Base-by-base conservation (phyloP, 2,329 filamentous ascomycete genomes). In the Neopestalotiopsis sp. region DNA sequence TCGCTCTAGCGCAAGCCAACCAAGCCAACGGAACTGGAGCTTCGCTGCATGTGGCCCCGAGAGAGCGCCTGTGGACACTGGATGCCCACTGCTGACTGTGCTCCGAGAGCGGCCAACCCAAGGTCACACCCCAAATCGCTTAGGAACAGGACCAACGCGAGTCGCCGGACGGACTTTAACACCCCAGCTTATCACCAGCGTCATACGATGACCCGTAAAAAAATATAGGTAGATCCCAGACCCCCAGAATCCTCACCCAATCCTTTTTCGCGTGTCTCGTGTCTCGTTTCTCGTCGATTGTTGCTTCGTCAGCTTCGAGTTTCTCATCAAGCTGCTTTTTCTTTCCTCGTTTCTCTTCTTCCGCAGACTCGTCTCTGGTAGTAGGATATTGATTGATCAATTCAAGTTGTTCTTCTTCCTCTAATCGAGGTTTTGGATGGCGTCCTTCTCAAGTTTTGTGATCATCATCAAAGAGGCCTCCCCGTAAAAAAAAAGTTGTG, bases 171-270 rank as follows among this genome's bases (percentile, higher is more conserved):
- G 45, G 45, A 52, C 45, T 52, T 56, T 38, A 20, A 28, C 34
- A 34, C 24, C 32, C 45, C 63, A 66, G 63, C 63, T 49, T 30
- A 57, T 58, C 63, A 20, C 28, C 49, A 66, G 49, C 14, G 49
- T 66, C 63, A 66, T 66, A 66, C 63, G 63, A 66, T 66, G 32
- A 42, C 45, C 63, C 63, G 49, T 57, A 49, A 58, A 34, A 66
- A 56, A 66, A 49, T 52, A 52, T 24, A 52, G 17, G 17, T 20
- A 52, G n/a, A 20, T 52, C 45, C 45, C 42, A 49, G 42, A 49
- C 42, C 45, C 45, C 45, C 45, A 24, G 24, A 52, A n/a, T 52
- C 45, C 45, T 52, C 6, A 10, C 34, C n/a, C 9, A 17, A n/a
- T 20, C 20, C 45, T 52, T 20, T 52, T 5, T n/a, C 45, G 9